Conservation (phyloP, 495 filamentous ascomycete genomes). For the Neurospora africana region DNA sequence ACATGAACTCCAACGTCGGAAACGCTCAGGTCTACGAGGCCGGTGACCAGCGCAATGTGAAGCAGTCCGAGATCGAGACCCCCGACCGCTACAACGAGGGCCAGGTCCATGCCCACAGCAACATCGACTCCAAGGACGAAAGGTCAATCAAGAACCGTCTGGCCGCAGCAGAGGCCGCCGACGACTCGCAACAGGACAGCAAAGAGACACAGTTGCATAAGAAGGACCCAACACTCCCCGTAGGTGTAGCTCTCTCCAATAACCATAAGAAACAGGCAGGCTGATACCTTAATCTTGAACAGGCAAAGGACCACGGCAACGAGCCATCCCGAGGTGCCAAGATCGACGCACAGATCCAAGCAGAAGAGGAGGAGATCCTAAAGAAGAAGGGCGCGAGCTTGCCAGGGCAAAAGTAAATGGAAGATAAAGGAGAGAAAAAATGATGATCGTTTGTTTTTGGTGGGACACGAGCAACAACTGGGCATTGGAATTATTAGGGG, state of each 20-base stretch:
- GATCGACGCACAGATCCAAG: slow-evolving; percentile 58
- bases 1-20: slow-evolving; percentile 29
- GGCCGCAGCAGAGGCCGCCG: slow-evolving; percentile 44
- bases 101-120: slow-evolving; percentile 49
- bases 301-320: slow-evolving; percentile 65
- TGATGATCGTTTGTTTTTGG: neutral
- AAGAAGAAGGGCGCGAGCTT: slow-evolving; percentile 45
- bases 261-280: neutral
- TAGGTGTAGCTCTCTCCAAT: slow-evolving; percentile 26
- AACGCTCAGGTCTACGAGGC: slow-evolving; percentile 31
- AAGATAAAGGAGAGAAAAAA: neutral
- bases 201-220: slow-evolving; percentile 47
- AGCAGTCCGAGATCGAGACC: slow-evolving; percentile 42
- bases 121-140: slow-evolving; percentile 71
- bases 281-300: slow-evolving; percentile 1
- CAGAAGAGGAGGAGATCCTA: slow-evolving; percentile 57
- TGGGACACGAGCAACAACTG: neutral
- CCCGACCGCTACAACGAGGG: slow-evolving; percentile 56
- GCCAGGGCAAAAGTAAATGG: slow-evolving; percentile 10
- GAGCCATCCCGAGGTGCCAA: slow-evolving; percentile 60
- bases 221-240: slow-evolving; percentile 58
- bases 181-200: slow-evolving; percentile 24
- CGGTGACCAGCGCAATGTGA: slow-evolving; percentile 61
- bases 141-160: slow-evolving; percentile 71
- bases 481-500: neutral